Evolutionary conservation across 2,329 filamentous ascomycete genomes (phyloP).

Genomic region (Pseudocercospora fuligena): DNA sequence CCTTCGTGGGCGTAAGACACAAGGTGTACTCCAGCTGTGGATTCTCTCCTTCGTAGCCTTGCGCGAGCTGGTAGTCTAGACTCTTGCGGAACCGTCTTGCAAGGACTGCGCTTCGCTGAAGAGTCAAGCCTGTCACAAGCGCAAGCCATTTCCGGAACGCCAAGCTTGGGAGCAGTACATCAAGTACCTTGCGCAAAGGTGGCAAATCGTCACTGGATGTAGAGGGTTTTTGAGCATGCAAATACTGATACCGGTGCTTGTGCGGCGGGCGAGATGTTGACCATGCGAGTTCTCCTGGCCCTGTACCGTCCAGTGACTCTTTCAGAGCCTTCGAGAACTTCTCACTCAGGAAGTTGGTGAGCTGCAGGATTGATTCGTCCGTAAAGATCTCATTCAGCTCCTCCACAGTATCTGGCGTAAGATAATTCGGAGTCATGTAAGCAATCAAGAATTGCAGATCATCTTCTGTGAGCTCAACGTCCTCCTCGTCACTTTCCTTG

Average conservation of each 20-base stretch:
- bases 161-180: constrained; percentile 79
- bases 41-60: constrained; percentile 72
- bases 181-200: constrained; percentile 76
- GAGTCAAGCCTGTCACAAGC: constrained; percentile 74
- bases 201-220: constrained; percentile 39
- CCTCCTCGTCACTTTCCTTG: constrained; percentile 66
- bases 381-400: constrained; percentile 79
- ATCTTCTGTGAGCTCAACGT: constrained; percentile 68
- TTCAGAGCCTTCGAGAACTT: constrained; percentile 77
- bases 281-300: constrained; percentile 46
- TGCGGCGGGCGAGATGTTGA: constrained; percentile 78
- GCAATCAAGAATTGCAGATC: constrained; percentile 90
- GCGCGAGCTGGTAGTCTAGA: constrained; percentile 90
- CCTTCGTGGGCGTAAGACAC: constrained; percentile 79
- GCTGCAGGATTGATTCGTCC: constrained; percentile 80
- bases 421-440: constrained; percentile 86
- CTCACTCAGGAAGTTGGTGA: constrained; percentile 76
- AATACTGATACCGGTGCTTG: constrained; percentile 91
- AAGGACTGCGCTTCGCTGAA: constrained; percentile 77
- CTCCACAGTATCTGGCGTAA: constrained; percentile 88
- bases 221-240: constrained; percentile 54
- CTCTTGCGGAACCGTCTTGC: constrained; percentile 86
- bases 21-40: constrained; percentile 86
- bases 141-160: constrained; percentile 91
- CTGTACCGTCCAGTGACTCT: constrained; percentile 70